Evolutionary conservation across 495 filamentous ascomycete genomes (phyloP).

Genomic region (Trichoderma asperelloides): DNA sequence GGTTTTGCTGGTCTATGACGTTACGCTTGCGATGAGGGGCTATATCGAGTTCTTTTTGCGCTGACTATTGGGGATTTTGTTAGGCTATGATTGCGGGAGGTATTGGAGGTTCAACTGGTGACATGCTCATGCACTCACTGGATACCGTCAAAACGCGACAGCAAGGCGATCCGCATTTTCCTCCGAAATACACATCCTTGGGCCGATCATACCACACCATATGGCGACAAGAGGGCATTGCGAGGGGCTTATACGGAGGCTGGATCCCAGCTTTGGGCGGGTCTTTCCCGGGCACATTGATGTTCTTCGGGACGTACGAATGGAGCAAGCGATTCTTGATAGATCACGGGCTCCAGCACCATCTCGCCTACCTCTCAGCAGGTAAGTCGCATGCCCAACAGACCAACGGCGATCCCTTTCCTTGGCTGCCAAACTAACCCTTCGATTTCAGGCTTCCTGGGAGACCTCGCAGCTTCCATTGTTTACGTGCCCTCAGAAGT

Average conservation of each 20-base stretch:
- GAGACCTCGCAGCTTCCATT: constrained; percentile 82
- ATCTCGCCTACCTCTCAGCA: constrained; percentile 74
- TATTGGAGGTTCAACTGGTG: constrained; percentile 80
- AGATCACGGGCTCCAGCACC: constrained; percentile 67
- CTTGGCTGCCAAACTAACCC: background rate
- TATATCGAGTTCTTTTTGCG: background rate
- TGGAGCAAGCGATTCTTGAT: constrained; percentile 86
- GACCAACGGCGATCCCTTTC: constrained; percentile 14
- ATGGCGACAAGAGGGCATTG: constrained; percentile 80
- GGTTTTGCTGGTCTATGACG: background rate
- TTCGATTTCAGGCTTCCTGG: constrained; percentile 61
- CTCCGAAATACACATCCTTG: constrained; percentile 84
- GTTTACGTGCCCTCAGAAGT: constrained; percentile 96
- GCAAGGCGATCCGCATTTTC: constrained; percentile 87
- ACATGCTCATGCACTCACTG: constrained; percentile 97
- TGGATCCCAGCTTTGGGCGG: constrained; percentile 83
- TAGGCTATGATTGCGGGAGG: constrained; percentile 94
- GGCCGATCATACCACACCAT: constrained; percentile 85
- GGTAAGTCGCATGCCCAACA: constrained; percentile 37
- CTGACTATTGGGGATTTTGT: constrained; percentile 2
- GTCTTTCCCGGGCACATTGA: constrained; percentile 86
- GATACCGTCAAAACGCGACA: constrained; percentile 99
- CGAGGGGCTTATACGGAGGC: constrained; percentile 85
- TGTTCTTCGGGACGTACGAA: constrained; percentile 96
- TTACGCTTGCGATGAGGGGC: background rate